These are phyloP conservation scores for Cylindrodendrum hubeiense DNA, from an alignment of 2,329 filamentous ascomycete genomes.

Conservation along the genomic window DNA sequence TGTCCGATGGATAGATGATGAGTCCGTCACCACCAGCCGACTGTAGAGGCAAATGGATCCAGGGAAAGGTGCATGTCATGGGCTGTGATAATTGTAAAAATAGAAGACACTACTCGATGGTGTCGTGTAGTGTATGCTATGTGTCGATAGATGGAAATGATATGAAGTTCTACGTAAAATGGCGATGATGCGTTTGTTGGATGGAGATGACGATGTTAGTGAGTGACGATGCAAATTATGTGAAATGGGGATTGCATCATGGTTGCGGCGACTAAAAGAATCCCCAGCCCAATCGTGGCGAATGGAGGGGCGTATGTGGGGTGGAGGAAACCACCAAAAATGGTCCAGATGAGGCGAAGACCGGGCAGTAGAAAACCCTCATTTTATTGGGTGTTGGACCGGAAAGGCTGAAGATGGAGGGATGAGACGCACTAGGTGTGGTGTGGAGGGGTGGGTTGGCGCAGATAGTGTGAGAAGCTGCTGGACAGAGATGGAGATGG, in stretches of 20 bases:
- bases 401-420: constrained; percentile 20
- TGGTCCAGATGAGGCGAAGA: constrained; percentile 26
- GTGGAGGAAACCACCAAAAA: constrained; percentile 41
- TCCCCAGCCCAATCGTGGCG: constrained; percentile 23
- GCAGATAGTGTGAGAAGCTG: constrained; percentile 6
- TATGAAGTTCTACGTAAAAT: constrained; percentile 27
- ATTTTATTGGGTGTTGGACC: constrained; percentile 29
- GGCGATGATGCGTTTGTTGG: constrained; percentile 20
- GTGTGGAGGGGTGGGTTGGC: constrained; percentile 32
- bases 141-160: constrained; percentile 43
- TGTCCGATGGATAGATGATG: constrained; percentile 52
- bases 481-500: constrained; percentile 2
- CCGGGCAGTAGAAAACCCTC: constrained; percentile 33
- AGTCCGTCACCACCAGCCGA: constrained; percentile 48
- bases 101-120: constrained; percentile 38
- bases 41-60: constrained; percentile 41
- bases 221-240: constrained; percentile 18
- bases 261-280: constrained; percentile 10
- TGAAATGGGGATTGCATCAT: constrained; percentile 10
- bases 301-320: constrained; percentile 35
- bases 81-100: constrained; percentile 42
- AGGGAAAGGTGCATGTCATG: constrained; percentile 17
- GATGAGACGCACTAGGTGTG: constrained; percentile 16
- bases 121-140: constrained; percentile 38
- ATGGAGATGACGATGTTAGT: constrained; percentile 20